Percentiles rank a stretch among this genome's conserved stretches.
These are phyloP conservation scores for Pelagophyceae sp. DNA, from an alignment of 352 stramenopile genomes.

Conservation along the genomic window DNA sequence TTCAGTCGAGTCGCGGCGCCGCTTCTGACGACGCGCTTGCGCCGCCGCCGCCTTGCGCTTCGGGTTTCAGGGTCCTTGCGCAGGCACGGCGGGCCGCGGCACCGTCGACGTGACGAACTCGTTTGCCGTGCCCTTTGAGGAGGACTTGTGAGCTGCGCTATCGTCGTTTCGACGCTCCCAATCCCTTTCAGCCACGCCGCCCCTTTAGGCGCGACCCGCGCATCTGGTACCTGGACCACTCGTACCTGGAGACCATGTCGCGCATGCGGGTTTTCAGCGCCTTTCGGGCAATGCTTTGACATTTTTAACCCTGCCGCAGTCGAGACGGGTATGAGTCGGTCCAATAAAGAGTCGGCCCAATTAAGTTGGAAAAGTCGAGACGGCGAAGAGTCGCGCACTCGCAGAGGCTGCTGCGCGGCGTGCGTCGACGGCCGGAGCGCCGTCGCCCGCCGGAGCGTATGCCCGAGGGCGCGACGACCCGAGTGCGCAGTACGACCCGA, in stretches of 20 bases:
- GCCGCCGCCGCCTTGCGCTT: no score
- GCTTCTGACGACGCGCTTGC: no score
- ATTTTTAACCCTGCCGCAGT: constrained; percentile 71
- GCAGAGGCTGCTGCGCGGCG: no score
- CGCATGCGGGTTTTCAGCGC: no score
- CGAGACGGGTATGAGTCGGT: no score
- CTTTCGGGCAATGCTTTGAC: constrained; percentile 65
- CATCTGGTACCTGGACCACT: constrained; percentile 99
- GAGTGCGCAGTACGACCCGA: no score
- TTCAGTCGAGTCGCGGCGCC: no score
- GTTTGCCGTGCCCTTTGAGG: constrained; percentile 92
- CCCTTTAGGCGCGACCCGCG: constrained; percentile 38
- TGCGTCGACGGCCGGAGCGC: constrained; percentile 24
- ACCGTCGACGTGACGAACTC: constrained; percentile 58
- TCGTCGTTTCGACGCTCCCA: not conserved
- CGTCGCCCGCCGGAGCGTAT: constrained; percentile 37
- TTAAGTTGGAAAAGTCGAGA: no score
- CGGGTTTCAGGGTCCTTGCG: no score
- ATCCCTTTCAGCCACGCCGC: not conserved
- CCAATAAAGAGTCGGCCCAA: no score
- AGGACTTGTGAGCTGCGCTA: constrained; percentile 69
- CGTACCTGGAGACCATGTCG: constrained; percentile 97
- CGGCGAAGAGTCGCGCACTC: no score
- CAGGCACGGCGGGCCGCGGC: constrained; percentile 79
- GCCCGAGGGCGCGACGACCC: no score